Percentiles rank a stretch among this genome's conserved stretches.
Evolutionary conservation across 1,284 basidiomycete genomes (phyloP).

Genomic region (Golubevia pallescens): DNA sequence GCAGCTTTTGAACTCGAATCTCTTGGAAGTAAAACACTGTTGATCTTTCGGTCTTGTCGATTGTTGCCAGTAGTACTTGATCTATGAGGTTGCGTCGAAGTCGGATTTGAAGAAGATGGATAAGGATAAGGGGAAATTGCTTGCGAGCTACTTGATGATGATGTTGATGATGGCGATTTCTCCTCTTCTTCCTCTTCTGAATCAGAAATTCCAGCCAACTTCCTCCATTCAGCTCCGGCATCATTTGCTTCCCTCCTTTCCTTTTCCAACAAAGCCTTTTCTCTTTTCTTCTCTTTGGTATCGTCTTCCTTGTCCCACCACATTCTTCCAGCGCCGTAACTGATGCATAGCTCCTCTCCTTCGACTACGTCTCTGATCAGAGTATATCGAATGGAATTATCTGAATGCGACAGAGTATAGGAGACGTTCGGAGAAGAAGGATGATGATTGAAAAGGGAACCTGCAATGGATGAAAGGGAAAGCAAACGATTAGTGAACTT

Average conservation of each 20-base stretch:
- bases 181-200: conserved; percentile 3
- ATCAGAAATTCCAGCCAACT: background rate
- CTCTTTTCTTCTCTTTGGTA: conserved; percentile 9
- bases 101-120: conserved; percentile 73
- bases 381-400: conserved; percentile 74
- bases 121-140: conserved; percentile 70
- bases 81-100: conserved; percentile 51
- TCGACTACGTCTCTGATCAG: conserved; percentile 69
- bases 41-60: background rate
- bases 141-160: conserved; percentile 42
- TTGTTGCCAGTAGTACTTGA: conserved; percentile 66
- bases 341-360: conserved; percentile 80
- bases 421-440: conserved; percentile 73
- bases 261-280: conserved; percentile 9
- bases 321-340: conserved; percentile 69
- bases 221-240: conserved; percentile 18
- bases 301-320: conserved; percentile 47
- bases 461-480: conserved; percentile 64
- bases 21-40: conserved; percentile 21
- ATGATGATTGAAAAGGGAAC: conserved; percentile 82
- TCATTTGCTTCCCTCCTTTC: conserved; percentile 11
- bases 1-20: background rate
- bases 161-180: too few species aligned
- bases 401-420: conserved; percentile 68
- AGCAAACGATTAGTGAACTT: background rate